Conservation (phyloP, 495 filamentous ascomycete species). For the Penicillium bovifimosum region DNA sequence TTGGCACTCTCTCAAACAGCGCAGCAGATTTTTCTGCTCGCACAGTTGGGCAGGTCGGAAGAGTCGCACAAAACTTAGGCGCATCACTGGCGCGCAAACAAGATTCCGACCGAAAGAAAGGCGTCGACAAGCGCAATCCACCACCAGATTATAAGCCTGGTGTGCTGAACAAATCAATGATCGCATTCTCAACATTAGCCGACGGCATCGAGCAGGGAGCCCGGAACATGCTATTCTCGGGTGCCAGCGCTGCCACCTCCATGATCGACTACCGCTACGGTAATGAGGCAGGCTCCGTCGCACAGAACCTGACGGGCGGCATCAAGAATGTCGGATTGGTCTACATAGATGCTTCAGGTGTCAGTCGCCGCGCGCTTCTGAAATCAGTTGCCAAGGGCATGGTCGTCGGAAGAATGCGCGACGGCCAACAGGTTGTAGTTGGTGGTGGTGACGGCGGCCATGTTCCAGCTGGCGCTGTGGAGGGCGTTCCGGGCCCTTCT, state of each 20-base stretch:
- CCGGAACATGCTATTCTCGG: constrained; percentile 64
- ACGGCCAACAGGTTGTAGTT: constrained; percentile 80
- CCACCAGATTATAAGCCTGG: constrained; percentile 77
- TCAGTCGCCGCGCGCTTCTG: constrained; percentile 79
- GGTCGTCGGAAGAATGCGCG: constrained; percentile 83
- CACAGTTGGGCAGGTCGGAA: constrained; percentile 76
- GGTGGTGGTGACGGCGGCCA: constrained; percentile 72
- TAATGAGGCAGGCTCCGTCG: constrained; percentile 69
- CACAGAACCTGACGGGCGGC: constrained; percentile 68
- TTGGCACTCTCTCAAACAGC: constrained; percentile 70
- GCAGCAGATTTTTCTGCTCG: constrained; percentile 77
- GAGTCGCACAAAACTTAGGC: constrained; percentile 81
- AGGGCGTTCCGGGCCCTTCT: constrained; percentile 14
- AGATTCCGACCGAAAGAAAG: constrained; percentile 40
- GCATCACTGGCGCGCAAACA: constrained; percentile 60
- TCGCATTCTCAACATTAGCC: constrained; percentile 91
- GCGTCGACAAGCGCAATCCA: constrained; percentile 52
- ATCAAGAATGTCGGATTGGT: constrained; percentile 95
- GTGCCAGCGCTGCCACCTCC: constrained; percentile 68
- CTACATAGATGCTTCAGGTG: constrained; percentile 95
- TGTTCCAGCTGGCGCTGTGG: constrained; percentile 23
- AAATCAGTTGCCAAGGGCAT: constrained; percentile 97
- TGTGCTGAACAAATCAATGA: constrained; percentile 87
- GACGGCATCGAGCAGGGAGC: constrained; percentile 88
- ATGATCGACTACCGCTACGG: constrained; percentile 84